These are phyloP conservation scores for Cryptococcus floricola DNA, from an alignment of 1,284 basidiomycete species.

Conservation along the genomic window DNA sequence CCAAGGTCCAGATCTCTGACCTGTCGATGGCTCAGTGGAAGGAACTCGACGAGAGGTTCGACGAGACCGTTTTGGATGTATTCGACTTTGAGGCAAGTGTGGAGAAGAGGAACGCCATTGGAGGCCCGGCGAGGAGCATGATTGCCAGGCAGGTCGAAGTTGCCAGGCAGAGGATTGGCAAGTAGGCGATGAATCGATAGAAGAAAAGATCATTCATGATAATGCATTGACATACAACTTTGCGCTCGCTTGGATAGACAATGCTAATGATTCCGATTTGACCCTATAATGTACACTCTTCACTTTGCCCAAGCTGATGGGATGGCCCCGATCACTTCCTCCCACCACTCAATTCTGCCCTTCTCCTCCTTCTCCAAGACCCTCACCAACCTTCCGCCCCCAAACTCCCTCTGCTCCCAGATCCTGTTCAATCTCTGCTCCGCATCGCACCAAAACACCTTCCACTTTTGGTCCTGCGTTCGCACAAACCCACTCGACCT, in stretches of 20 bases:
- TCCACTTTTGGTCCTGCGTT: slow-evolving; percentile 62
- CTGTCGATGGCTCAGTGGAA: slow-evolving; percentile 76
- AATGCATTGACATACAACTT: slow-evolving; percentile 3
- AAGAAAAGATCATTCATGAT: not conserved
- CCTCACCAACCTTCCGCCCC: slow-evolving; percentile 58
- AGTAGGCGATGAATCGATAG: slow-evolving; percentile 2
- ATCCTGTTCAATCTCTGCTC: slow-evolving; percentile 55
- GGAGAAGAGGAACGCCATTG: slow-evolving; percentile 85
- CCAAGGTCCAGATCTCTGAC: slow-evolving; percentile 72
- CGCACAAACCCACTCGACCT: slow-evolving; percentile 80
- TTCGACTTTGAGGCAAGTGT: slow-evolving; percentile 93
- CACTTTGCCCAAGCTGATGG: slow-evolving; percentile 67
- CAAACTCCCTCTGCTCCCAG: slow-evolving; percentile 36
- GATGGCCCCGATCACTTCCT: slow-evolving; percentile 66
- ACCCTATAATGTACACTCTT: not conserved
- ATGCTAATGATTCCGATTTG: too few relatives aligned
- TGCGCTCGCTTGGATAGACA: not conserved
- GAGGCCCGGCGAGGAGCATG: slow-evolving; percentile 81
- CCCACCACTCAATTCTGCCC: slow-evolving; percentile 73
- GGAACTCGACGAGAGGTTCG: slow-evolving; percentile 69
- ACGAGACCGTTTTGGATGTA: slow-evolving; percentile 72
- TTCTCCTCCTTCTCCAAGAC: slow-evolving; percentile 77
- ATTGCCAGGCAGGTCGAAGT: slow-evolving; percentile 78
- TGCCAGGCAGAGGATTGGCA: slow-evolving; percentile 53
- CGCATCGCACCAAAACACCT: slow-evolving; percentile 97